These are phyloP conservation scores for Fusarium nematophilum DNA, from an alignment of 2,329 filamentous ascomycete genomes.

Conservation along the genomic window DNA sequence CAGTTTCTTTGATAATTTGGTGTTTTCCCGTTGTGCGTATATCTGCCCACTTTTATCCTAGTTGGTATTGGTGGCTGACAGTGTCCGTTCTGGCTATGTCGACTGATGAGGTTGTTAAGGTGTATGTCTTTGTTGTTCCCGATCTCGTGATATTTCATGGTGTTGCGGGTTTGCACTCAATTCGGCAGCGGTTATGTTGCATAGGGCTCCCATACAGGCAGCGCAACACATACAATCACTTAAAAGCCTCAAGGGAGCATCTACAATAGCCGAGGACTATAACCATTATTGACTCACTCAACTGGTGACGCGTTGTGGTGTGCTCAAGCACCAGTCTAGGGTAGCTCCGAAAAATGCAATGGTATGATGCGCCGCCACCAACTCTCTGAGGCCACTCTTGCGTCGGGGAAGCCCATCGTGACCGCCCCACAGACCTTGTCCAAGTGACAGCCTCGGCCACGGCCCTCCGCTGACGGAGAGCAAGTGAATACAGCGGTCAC, in stretches of 20 bases:
- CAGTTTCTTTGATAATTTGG: slow-evolving; percentile 30
- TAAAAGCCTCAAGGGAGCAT: not conserved
- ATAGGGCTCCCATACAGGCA: too few relatives aligned
- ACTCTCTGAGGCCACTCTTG: slow-evolving; percentile 33
- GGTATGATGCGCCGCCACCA: slow-evolving; percentile 28
- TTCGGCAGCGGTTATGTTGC: too few relatives aligned
- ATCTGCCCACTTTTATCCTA: slow-evolving; percentile 20
- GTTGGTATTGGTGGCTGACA: slow-evolving; percentile 1
- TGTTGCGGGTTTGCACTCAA: too few relatives aligned
- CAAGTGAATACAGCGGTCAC: slow-evolving; percentile 2
- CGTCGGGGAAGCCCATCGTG: slow-evolving; percentile 14
- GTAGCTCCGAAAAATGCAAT: slow-evolving; percentile 15
- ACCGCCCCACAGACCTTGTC: slow-evolving; percentile 30
- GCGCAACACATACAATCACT: not conserved
- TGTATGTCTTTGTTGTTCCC: too few relatives aligned
- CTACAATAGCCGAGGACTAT: not conserved
- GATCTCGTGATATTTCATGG: too few relatives aligned
- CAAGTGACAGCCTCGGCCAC: slow-evolving; percentile 34
- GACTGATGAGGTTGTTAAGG: not conserved
- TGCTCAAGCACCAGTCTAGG: slow-evolving; percentile 22
- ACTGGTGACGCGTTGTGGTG: slow-evolving; percentile 9
- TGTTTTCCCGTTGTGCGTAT: slow-evolving; percentile 16
- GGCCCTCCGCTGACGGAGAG: not conserved
- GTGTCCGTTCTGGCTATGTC: not conserved
- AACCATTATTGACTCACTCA: not conserved